phyloP scores from a whole-genome alignment of 768 basidiomycete genomes.

The Fistulinella prunicolor region DNA sequence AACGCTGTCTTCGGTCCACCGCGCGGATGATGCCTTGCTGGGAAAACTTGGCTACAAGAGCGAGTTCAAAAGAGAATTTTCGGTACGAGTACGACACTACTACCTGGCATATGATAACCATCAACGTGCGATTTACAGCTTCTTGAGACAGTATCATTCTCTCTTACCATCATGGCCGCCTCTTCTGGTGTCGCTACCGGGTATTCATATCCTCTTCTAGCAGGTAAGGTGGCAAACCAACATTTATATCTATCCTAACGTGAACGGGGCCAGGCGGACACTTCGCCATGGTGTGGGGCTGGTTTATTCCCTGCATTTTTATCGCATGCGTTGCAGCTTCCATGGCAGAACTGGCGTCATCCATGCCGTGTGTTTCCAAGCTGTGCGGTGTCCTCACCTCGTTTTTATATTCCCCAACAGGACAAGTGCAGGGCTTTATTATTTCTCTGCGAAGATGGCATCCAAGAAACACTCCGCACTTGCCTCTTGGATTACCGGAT shows the following conservation, averaged over 20 bases:
- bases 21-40: slow-evolving; percentile 16
- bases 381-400: background rate
- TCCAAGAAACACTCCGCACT: slow-evolving; percentile 23
- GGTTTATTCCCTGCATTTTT: slow-evolving; percentile 17
- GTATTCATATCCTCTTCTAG: slow-evolving; percentile 15
- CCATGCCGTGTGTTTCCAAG: slow-evolving; percentile 3
- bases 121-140: slow-evolving; percentile 6
- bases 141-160: slow-evolving; percentile 24
- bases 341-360: slow-evolving; percentile 9
- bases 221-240: slow-evolving; percentile 10
- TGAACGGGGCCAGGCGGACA: slow-evolving; percentile 13
- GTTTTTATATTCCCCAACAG: background rate
- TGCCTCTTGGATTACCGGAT: slow-evolving; percentile 29
- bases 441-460: slow-evolving; percentile 29
- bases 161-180: slow-evolving; percentile 22
- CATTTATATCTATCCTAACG: background rate
- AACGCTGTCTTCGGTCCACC: slow-evolving; percentile 10
- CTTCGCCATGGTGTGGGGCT: slow-evolving; percentile 20
- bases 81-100: slow-evolving; percentile 8
- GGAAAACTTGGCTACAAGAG: slow-evolving; percentile 27
- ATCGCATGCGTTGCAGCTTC: slow-evolving; percentile 11
- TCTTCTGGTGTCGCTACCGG: slow-evolving; percentile 22
- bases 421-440: slow-evolving; percentile 28
- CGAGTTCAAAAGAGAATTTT: slow-evolving; percentile 25
- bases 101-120: background rate